These are phyloP conservation scores for Colletotrichum agaves DNA, from an alignment of 2,329 filamentous ascomycete species.

Conservation along the genomic window DNA sequence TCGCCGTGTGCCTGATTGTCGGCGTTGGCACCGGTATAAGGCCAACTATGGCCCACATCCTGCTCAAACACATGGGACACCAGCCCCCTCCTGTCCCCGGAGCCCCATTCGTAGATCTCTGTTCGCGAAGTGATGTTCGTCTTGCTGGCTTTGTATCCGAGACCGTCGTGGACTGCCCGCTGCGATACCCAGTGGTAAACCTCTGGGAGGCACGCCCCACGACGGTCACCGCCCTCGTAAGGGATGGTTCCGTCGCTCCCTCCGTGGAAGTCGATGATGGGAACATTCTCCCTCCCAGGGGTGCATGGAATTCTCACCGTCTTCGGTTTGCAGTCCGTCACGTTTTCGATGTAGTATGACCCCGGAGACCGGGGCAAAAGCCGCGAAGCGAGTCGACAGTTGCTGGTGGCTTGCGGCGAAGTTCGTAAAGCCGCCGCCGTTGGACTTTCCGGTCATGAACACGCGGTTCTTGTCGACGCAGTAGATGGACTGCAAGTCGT, in stretches of 20 bases:
- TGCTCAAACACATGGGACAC: constrained; percentile 25
- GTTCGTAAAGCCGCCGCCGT: constrained; percentile 57
- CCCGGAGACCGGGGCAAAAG: constrained; percentile 55
- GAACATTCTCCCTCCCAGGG: constrained; percentile 49
- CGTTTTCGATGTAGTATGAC: constrained; percentile 53
- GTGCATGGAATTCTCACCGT: constrained; percentile 51
- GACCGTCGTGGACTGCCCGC: constrained; percentile 51
- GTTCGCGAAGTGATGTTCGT: neutral
- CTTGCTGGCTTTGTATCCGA: constrained; percentile 18
- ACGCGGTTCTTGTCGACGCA: constrained; percentile 54
- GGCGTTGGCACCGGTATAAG: constrained; percentile 32
- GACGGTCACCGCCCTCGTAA: constrained; percentile 53
- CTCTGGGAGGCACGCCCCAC: constrained; percentile 54
- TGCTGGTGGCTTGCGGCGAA: constrained; percentile 53
- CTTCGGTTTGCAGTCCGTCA: constrained; percentile 46
- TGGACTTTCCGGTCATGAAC: constrained; percentile 56
- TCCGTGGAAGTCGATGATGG: constrained; percentile 63
- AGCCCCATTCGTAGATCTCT: constrained; percentile 14
- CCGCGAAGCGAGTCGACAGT: constrained; percentile 52
- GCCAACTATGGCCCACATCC: constrained; percentile 39
- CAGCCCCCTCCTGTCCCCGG: neutral
- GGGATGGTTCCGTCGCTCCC: constrained; percentile 56
- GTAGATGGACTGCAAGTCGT: constrained; percentile 48
- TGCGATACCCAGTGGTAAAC: constrained; percentile 52
- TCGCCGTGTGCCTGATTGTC: constrained; percentile 37